Conservation (phyloP, 306 rosid genomes). For the Coriaria nepalensis region DNA sequence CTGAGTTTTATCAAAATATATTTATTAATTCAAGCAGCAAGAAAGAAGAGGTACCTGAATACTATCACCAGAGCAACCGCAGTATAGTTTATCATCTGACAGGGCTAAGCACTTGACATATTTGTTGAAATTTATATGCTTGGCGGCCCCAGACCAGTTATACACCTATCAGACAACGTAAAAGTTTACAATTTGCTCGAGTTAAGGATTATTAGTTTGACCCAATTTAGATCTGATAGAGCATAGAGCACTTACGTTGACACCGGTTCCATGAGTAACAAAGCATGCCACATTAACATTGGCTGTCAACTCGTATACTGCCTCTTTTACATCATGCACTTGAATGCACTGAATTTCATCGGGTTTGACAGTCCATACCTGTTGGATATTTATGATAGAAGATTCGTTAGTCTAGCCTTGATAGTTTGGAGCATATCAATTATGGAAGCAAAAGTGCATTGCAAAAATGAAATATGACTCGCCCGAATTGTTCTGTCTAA, state of each 20-base stretch:
- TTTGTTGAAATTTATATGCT: constrained; percentile 67
- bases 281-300: constrained; percentile 57
- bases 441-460: not conserved
- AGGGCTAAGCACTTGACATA: constrained; percentile 64
- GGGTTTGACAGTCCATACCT: constrained; percentile 62
- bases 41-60: constrained; percentile 41
- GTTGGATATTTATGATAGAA: not conserved
- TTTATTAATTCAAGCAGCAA: too few species aligned
- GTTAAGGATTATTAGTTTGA: not conserved
- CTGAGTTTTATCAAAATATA: too few species aligned
- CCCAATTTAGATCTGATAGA: not conserved
- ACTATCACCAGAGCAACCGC: constrained; percentile 77
- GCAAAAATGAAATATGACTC: constrained; percentile 7
- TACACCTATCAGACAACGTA: constrained; percentile 34
- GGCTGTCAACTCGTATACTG: constrained; percentile 53
- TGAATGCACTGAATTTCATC: constrained; percentile 59
- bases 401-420: not conserved
- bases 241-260: constrained; percentile 37
- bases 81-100: constrained; percentile 53
- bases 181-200: constrained; percentile 7
- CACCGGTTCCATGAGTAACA: constrained; percentile 70
- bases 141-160: constrained; percentile 51
- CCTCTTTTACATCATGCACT: constrained; percentile 69
- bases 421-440: too few species aligned
- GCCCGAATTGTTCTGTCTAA: constrained; percentile 88